Percentiles rank a stretch among this genome's conserved stretches.
These are phyloP conservation scores for Fusarium marasasianum DNA, from an alignment of 2,329 filamentous ascomycete species.

Conservation along the genomic window DNA sequence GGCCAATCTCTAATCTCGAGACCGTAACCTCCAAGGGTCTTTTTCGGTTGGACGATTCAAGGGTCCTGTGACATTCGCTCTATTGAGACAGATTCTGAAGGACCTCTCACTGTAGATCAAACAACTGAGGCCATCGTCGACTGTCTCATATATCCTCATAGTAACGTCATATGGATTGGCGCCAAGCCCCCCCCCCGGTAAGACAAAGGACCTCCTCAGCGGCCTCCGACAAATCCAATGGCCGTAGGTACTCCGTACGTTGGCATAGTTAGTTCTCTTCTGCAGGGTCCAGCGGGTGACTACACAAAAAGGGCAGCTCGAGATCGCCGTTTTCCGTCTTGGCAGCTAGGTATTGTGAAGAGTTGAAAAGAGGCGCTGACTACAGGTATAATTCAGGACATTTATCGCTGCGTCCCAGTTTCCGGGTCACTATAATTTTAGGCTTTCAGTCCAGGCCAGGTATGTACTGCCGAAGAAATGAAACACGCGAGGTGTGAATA, in stretches of 20 bases:
- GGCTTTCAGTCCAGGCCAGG: neutral
- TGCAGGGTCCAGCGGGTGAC: slow-evolving; percentile 24
- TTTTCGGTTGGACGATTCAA: neutral
- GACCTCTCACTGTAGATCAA: slow-evolving; percentile 6
- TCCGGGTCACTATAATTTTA: neutral
- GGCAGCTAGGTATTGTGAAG: neutral
- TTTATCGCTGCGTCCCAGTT: neutral
- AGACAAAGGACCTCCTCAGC: slow-evolving; percentile 20
- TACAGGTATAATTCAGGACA: neutral
- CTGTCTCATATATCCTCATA: slow-evolving; percentile 8
- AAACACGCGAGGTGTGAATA: neutral
- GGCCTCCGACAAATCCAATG: slow-evolving; percentile 22
- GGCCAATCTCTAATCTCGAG: neutral
- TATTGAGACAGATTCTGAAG: slow-evolving; percentile 2
- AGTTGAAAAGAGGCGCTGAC: neutral
- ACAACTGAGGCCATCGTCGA: slow-evolving; percentile 23
- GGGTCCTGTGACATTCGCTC: neutral
- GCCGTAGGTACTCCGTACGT: neutral
- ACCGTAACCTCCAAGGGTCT: neutral
- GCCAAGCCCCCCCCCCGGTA: slow-evolving; percentile 11
- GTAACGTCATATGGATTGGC: slow-evolving; percentile 30
- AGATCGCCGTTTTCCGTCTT: slow-evolving; percentile 31
- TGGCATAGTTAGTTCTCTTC: neutral
- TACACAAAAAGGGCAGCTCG: slow-evolving; percentile 12
- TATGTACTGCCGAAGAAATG: neutral